Percentiles rank a stretch among this genome's conserved stretches.
These are phyloP conservation scores for Linum usitatissimum DNA, from an alignment of 345 rosid genomes.

Conservation along the genomic window DNA sequence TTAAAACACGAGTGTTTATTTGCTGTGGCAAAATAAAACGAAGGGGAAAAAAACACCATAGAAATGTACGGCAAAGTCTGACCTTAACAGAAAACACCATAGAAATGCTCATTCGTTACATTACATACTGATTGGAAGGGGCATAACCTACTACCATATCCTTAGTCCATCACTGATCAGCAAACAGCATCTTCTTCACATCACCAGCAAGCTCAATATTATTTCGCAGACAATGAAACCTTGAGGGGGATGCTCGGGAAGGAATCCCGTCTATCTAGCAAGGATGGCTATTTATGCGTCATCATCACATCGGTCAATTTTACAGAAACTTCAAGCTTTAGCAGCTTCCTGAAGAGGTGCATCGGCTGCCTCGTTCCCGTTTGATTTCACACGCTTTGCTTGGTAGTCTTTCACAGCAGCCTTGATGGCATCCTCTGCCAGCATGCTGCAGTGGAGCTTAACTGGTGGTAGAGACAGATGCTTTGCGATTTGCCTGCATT, in stretches of 20 bases:
- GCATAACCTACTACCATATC: not conserved
- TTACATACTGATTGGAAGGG: too few relatives aligned
- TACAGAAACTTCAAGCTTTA: not conserved
- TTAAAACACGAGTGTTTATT: too few relatives aligned
- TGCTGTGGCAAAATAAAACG: too few relatives aligned
- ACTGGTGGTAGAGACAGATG: conserved; percentile 98
- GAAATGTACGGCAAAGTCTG: too few relatives aligned
- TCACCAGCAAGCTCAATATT: not conserved
- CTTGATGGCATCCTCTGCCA: conserved; percentile 99
- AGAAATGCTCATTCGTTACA: too few relatives aligned
- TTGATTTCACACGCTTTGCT: conserved; percentile 44
- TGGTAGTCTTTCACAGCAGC: conserved; percentile 90
- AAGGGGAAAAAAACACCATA: too few relatives aligned
- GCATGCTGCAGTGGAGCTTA: conserved; percentile 99
- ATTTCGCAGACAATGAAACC: not conserved
- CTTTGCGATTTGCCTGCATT: conserved; percentile 75
- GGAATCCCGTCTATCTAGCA: not conserved
- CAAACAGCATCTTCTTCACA: not conserved
- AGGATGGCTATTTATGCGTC: not conserved
- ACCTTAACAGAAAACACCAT: too few relatives aligned
- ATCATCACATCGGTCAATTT: not conserved
- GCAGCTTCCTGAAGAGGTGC: conserved; percentile 1
- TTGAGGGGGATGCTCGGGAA: not conserved
- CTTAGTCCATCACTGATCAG: not conserved
- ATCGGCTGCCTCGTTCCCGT: not conserved